Evolutionary conservation across 257 asterid species (phyloP).

Genomic region (Lithospermum erythrorhizon): DNA sequence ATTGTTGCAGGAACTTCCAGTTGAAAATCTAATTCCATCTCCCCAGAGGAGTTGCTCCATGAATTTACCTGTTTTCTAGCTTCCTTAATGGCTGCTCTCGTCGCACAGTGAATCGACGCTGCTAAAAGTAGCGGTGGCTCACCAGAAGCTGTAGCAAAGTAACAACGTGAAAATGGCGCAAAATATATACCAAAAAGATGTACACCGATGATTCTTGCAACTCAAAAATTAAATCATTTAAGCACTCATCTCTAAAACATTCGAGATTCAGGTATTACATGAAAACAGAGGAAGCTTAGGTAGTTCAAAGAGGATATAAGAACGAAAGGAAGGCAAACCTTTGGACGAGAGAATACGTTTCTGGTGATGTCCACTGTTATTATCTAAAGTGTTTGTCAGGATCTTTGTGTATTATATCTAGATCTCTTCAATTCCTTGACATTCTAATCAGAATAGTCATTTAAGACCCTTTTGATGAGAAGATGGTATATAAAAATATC

Average conservation of each 20-base stretch:
- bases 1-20: constrained; percentile 15
- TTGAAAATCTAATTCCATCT: constrained; percentile 5
- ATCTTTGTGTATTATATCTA: too few species aligned
- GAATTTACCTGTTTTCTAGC: constrained; percentile 14
- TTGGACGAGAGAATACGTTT: constrained; percentile 68
- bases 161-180: neutral
- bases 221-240: too few species aligned
- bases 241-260: too few species aligned
- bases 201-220: too few species aligned
- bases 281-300: too few species aligned
- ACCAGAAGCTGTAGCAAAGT: constrained; percentile 11
- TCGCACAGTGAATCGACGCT: constrained; percentile 13
- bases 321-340: constrained; percentile 26
- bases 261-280: too few species aligned
- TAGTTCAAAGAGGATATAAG: neutral
- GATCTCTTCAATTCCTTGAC: too few species aligned
- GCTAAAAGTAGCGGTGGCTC: constrained; percentile 17
- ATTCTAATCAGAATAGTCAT: too few species aligned
- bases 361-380: constrained; percentile 55
- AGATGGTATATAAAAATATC: too few species aligned
- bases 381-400: too few species aligned
- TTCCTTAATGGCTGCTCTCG: constrained; percentile 14
- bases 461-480: too few species aligned
- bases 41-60: constrained; percentile 3
- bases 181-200: too few species aligned